These are phyloP conservation scores for Tulasnella sp. DNA, from an alignment of 768 basidiomycete genomes.

Conservation along the genomic window DNA sequence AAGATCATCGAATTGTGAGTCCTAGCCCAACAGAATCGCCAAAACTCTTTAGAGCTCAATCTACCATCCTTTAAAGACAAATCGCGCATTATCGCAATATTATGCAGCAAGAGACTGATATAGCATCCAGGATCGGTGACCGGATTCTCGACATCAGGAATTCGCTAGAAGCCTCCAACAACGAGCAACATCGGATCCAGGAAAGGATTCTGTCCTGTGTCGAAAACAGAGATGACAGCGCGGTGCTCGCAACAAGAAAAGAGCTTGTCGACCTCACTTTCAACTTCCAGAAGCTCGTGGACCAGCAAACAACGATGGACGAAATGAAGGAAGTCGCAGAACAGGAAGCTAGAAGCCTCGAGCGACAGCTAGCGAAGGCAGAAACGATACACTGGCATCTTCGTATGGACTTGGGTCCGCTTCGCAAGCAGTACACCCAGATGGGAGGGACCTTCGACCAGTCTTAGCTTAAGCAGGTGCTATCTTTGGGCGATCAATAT, in stretches of 20 bases:
- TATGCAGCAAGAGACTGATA: not conserved
- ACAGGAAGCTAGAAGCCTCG: not conserved
- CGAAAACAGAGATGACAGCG: not conserved
- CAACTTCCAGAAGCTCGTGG: not conserved
- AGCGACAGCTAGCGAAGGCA: not conserved
- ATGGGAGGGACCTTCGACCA: not conserved
- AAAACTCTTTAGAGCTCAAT: not conserved
- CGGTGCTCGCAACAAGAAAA: not conserved
- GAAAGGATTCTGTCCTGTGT: not conserved
- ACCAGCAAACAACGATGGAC: not conserved
- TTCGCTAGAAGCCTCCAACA: not conserved
- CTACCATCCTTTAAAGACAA: not conserved
- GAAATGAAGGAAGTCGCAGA: not conserved
- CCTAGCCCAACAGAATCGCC: not conserved
- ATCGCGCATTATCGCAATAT: not conserved
- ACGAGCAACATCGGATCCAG: not conserved
- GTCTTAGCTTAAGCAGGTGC: not conserved
- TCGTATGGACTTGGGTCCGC: not conserved
- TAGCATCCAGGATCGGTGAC: not conserved
- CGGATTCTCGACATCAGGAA: not conserved
- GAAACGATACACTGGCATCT: not conserved
- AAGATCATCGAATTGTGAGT: not conserved
- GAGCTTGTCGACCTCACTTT: not conserved
- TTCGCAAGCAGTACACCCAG: not conserved
- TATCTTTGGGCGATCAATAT: not conserved